Conservation (phyloP, 106 monocot genomes). For the Apostasia ramifera region DNA sequence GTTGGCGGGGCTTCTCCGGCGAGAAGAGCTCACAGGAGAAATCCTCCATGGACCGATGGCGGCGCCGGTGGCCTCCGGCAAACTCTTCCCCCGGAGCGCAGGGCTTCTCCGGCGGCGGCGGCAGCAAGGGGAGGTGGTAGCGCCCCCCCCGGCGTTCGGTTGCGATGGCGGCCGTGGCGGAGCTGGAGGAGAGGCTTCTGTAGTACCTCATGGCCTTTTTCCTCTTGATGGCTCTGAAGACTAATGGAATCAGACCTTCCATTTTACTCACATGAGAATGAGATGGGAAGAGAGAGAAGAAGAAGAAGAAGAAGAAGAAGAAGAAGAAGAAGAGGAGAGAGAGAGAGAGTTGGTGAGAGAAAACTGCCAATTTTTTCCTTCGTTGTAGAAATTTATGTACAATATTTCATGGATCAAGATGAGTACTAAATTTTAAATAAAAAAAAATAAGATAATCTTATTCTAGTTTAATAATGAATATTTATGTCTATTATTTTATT, state of each 20-base stretch:
- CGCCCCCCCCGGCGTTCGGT: neutral
- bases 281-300: too few species aligned
- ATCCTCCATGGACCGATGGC: neutral
- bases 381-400: too few species aligned
- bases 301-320: too few species aligned
- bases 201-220: slow-evolving; percentile 12
- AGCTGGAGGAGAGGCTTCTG: slow-evolving; percentile 13
- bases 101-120: neutral
- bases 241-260: slow-evolving; percentile 34
- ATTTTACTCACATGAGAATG: slow-evolving; percentile 1
- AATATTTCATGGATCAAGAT: too few species aligned
- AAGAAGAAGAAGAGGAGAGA: too few species aligned
- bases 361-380: too few species aligned
- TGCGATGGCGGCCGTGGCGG: neutral
- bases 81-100: neutral
- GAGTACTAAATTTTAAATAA: too few species aligned
- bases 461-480: too few species aligned
- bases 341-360: too few species aligned
- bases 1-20: neutral
- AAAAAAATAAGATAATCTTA: too few species aligned
- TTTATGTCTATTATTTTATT: too few species aligned
- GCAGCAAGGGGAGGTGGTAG: neutral
- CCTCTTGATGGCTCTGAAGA: slow-evolving; percentile 23
- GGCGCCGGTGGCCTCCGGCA: neutral
- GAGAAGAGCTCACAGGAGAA: neutral